Percentiles rank a stretch among this genome's conserved stretches.
These are phyloP conservation scores for Eutrema heterophyllum DNA, from an alignment of 345 rosid species.

Conservation along the genomic window DNA sequence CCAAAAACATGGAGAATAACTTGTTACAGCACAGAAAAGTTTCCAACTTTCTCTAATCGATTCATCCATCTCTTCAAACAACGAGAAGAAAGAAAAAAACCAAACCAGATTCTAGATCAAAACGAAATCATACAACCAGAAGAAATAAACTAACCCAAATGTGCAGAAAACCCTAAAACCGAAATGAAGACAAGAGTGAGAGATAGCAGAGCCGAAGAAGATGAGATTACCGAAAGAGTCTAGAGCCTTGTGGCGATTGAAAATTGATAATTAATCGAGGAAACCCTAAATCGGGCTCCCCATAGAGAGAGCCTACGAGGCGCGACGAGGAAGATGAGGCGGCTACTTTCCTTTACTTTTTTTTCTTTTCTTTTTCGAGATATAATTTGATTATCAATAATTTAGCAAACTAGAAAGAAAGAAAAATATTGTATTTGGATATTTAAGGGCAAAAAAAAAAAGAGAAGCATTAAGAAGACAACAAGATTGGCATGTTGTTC, in stretches of 20 bases:
- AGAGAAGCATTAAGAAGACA: neutral
- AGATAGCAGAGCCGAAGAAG: neutral
- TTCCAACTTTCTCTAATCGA: neutral
- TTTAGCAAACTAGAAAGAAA: neutral
- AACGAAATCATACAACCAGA: neutral
- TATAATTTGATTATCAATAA: neutral
- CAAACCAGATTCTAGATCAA: neutral
- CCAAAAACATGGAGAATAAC: neutral
- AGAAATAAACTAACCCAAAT: neutral
- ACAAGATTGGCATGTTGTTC: neutral
- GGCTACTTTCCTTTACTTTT: conserved; percentile 2
- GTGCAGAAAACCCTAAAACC: neutral
- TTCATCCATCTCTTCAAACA: neutral
- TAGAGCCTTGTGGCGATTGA: neutral
- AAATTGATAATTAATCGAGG: neutral
- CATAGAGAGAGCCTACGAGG: conserved; percentile 20
- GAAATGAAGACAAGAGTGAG: neutral
- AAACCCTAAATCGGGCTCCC: conserved; percentile 25
- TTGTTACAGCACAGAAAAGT: neutral
- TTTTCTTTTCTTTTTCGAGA: neutral
- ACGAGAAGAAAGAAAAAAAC: neutral
- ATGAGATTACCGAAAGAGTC: conserved; percentile 1
- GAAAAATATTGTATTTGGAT: neutral
- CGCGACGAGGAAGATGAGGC: conserved; percentile 25
- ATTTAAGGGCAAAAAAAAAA: neutral